Conservation (phyloP, 805 yeast species). For the Kuraishia capsulata region DNA sequence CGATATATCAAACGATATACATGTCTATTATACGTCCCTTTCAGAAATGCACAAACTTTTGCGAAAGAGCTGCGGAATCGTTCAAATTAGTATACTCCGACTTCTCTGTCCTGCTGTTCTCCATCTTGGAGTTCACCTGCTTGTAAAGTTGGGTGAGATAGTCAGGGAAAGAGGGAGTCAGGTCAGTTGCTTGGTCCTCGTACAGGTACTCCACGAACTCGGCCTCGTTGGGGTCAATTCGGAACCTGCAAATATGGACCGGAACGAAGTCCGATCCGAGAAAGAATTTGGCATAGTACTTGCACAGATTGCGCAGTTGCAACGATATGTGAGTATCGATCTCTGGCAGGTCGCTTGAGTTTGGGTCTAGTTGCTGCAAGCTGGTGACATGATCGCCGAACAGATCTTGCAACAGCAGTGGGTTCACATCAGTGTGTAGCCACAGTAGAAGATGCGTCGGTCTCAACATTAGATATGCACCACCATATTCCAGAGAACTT, state of each 20-base stretch:
- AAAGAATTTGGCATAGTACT: conserved; percentile 36
- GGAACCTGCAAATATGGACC: conserved; percentile 55
- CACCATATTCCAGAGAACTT: conserved; percentile 43
- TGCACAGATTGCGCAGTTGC: conserved; percentile 57
- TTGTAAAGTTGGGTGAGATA: conserved; percentile 63
- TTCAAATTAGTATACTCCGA: background rate
- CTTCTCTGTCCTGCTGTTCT: background rate
- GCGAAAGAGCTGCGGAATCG: background rate
- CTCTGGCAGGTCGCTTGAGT: conserved; percentile 54
- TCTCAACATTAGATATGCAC: conserved; percentile 71
- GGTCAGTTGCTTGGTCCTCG: conserved; percentile 60
- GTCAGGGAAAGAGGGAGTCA: conserved; percentile 52
- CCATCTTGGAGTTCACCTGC: conserved; percentile 42
- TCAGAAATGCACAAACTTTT: conserved; percentile 2
- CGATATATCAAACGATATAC: no score
- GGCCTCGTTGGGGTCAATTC: conserved; percentile 49
- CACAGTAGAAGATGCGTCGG: conserved; percentile 53
- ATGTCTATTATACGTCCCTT: no score
- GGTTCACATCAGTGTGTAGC: conserved; percentile 62
- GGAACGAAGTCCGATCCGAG: conserved; percentile 31
- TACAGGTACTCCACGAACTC: conserved; percentile 53
- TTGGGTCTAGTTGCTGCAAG: conserved; percentile 37
- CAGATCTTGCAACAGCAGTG: conserved; percentile 60
- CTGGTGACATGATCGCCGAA: conserved; percentile 49
- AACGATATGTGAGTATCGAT: conserved; percentile 59